Evolutionary conservation across 176 grass and related monocot genomes (phyloP), one percentile per base, ranked within the genome.

Genomic region (Cocos nucifera): DNA sequence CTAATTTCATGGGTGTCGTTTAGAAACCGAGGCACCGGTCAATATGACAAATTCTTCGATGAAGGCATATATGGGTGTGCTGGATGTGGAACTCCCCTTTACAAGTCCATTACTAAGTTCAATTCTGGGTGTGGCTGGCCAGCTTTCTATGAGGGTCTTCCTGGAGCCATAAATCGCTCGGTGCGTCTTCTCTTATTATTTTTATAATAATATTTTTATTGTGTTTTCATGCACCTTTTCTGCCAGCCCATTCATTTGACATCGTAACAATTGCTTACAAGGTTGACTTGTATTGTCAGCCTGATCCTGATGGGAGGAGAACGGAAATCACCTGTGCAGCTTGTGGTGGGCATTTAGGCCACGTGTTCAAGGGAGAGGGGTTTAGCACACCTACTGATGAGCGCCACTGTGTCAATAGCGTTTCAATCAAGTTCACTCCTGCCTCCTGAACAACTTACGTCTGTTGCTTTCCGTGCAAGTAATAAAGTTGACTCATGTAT

Each of bases 121-220:
- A 80, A 95, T 67, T 89, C 89, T 50, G 89, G 85, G 18, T 95
- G 85, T 3, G 89, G 89, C n/a, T 95, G 89, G 89, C 89, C 85
- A 19, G 89, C 89, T 25, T 95, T 95, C 78, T 95, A 73, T 56
- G 89, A 89, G 58, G 89, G 89, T 9, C 68, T 95, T 65, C 85
- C 89, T 61, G 89, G 89, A 71, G 85, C 89, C 75, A 95, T 95
- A 73, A 77, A 82, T 19, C 52, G 64, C 54, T 77, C 78, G 6
- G 89, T 95, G 64, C 49, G 66, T 22, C 35, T 52, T 81, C 54
- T 7, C 50, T 54, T 17, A 48, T 64, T 27, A 10, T 22, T 50
- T 22, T 66, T 6, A 5, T 14, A 32, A 22, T 15, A 1, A 15
- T 64, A 19, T 21, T 21, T 21, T 4, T 69, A 17, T 54, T 30